Percentiles rank a stretch among this genome's conserved stretches.
phyloP scores from a whole-genome alignment of 805 yeast species.

The Starmerella cellae region DNA sequence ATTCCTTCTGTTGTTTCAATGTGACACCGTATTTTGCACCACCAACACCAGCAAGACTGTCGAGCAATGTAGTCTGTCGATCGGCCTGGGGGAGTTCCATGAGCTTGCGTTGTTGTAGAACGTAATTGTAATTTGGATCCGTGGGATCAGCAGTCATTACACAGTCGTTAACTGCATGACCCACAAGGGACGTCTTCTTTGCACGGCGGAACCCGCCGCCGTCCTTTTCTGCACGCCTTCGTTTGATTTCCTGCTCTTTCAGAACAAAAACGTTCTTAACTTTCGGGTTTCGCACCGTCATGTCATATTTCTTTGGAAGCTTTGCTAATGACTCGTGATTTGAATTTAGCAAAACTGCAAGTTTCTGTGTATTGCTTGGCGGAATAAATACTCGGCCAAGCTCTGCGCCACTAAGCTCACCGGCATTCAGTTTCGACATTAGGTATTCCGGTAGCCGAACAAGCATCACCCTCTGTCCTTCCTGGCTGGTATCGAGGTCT shows the following conservation, averaged over 20 bases:
- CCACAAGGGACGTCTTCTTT: slow-evolving; percentile 69
- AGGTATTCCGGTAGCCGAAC: slow-evolving; percentile 81
- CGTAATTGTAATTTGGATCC: slow-evolving; percentile 57
- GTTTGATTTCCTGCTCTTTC: slow-evolving; percentile 61
- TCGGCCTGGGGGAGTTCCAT: slow-evolving; percentile 29
- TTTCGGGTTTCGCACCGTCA: slow-evolving; percentile 60
- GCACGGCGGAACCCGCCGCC: slow-evolving; percentile 8
- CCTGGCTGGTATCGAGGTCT: slow-evolving; percentile 55
- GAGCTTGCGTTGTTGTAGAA: slow-evolving; percentile 44
- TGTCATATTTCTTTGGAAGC: slow-evolving; percentile 75
- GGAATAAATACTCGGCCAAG: slow-evolving; percentile 66
- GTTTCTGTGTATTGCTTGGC: slow-evolving; percentile 23
- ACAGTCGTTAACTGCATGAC: slow-evolving; percentile 87
- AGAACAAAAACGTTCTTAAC: slow-evolving; percentile 80
- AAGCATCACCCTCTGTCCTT: slow-evolving; percentile 73
- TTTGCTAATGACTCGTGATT: slow-evolving; percentile 34
- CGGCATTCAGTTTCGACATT: slow-evolving; percentile 60
- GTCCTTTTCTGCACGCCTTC: slow-evolving; percentile 25
- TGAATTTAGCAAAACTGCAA: slow-evolving; percentile 27
- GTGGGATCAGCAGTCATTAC: slow-evolving; percentile 65
- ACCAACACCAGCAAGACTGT: slow-evolving; percentile 68
- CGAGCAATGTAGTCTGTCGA: slow-evolving; percentile 58
- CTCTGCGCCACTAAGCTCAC: slow-evolving; percentile 53
- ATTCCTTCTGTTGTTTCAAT: slow-evolving; percentile 24
- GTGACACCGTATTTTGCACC: slow-evolving; percentile 28